Percentiles rank a stretch among this genome's conserved stretches.
Conservation (phyloP, 345 rosid genomes). For the Camelina sativa region DNA sequence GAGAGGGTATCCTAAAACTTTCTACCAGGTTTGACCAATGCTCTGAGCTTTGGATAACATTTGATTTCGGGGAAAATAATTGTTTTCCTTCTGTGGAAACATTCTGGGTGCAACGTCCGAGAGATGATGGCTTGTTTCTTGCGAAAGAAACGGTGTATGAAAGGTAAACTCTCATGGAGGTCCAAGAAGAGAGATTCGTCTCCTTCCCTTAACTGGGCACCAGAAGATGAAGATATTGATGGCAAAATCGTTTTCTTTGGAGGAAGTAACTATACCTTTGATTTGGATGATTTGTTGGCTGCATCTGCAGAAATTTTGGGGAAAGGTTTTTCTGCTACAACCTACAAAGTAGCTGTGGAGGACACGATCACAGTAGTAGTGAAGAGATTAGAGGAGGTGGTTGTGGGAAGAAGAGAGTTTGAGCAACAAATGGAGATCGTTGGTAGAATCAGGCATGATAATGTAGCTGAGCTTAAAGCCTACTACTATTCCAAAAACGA, state of each 20-base stretch:
- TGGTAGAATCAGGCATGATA: slow-evolving; percentile 55
- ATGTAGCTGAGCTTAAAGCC: slow-evolving; percentile 52
- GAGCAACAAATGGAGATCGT: slow-evolving; percentile 75
- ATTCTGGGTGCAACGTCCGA: slow-evolving; percentile 42
- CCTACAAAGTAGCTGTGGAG: slow-evolving; percentile 73
- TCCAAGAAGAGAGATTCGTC: slow-evolving; percentile 59
- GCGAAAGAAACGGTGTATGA: slow-evolving; percentile 45
- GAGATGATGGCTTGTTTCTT: slow-evolving; percentile 56
- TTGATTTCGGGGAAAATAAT: slow-evolving; percentile 56
- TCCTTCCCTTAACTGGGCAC: slow-evolving; percentile 62
- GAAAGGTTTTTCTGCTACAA: slow-evolving; percentile 62
- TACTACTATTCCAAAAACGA: slow-evolving; percentile 40
- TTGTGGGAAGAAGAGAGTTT: slow-evolving; percentile 66
- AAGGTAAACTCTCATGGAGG: slow-evolving; percentile 39
- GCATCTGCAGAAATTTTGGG: slow-evolving; percentile 87
- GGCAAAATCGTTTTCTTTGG: slow-evolving; percentile 68
- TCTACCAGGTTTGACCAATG: slow-evolving; percentile 56
- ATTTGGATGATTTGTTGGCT: slow-evolving; percentile 74
- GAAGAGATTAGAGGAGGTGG: slow-evolving; percentile 72
- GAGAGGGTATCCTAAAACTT: slow-evolving; percentile 57
- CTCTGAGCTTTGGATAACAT: slow-evolving; percentile 58
- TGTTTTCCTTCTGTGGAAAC: slow-evolving; percentile 43
- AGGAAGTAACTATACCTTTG: slow-evolving; percentile 58
- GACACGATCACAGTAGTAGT: slow-evolving; percentile 70
- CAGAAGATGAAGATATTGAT: slow-evolving; percentile 66